phyloP scores from a whole-genome alignment of 306 rosid species.

The Vigna hirtella region DNA sequence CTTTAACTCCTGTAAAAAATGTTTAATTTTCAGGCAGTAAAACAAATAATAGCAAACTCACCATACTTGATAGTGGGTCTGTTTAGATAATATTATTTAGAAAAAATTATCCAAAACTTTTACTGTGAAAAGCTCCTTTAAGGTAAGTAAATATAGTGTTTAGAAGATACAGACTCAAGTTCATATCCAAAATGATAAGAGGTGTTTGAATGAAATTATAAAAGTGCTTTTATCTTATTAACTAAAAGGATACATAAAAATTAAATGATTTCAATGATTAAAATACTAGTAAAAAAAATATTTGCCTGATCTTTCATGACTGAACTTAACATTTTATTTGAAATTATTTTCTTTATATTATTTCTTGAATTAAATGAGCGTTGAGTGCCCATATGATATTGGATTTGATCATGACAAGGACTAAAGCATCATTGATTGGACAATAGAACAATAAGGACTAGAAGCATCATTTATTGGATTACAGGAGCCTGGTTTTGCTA shows the following conservation, averaged over 20 bases:
- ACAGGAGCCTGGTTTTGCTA: conserved; percentile 76
- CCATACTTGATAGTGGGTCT: background rate
- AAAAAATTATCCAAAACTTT: background rate
- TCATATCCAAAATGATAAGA: background rate
- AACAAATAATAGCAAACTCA: background rate
- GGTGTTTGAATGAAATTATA: background rate
- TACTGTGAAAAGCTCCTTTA: background rate
- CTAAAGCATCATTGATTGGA: conserved; percentile 7
- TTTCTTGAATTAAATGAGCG: conserved; percentile 13
- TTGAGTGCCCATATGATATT: conserved; percentile 41
- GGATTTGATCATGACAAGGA: background rate
- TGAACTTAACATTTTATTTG: too few species aligned
- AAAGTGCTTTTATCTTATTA: background rate
- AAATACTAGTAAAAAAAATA: too few species aligned
- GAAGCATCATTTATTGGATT: conserved; percentile 56
- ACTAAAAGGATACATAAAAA: background rate
- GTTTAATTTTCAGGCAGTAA: background rate
- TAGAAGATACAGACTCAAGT: background rate
- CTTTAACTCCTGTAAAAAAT: conserved; percentile 57
- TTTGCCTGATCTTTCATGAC: background rate
- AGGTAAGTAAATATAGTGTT: background rate
- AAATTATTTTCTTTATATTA: background rate
- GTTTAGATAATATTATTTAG: background rate
- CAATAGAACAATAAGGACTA: conserved; percentile 41
- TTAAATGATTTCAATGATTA: background rate